Base-by-base conservation (phyloP, 257 asterid genomes). In the Henckelia pumila region DNA sequence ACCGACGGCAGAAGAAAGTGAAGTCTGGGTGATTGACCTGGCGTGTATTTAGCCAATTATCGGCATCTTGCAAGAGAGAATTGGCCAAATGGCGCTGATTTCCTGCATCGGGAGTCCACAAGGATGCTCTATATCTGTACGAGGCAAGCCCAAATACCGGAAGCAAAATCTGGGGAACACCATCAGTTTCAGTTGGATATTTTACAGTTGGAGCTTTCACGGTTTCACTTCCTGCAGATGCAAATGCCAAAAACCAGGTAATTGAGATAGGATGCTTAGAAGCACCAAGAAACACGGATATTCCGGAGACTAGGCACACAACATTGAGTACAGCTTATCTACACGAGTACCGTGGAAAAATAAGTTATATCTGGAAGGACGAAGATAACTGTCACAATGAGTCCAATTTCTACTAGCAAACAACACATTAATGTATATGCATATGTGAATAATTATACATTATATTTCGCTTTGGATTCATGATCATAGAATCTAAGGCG, bases 21-120 rank as follows among this genome's bases (percentile, higher is more conserved):
- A 86, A 94, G 82, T 94, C 99, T 13, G 97, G 99, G 73, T 91
- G 99, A 71, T 80, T 76, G 73, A 84, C 95, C 77, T 85, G 82
- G 25, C 68, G 86, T 72, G 35, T 67, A 19, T 76, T 75, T 6
- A 88, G 81, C 95, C 89, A 81, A 35, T 87, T 76, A 62, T 81
- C 91, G 8, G 99, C 99, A 65, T 79, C 82, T 78, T 87, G 96
- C 61, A 78, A 71, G 64, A 94, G 91, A 44, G 74, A 56, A 71
- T 73, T 80, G 61, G 86, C 75, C 78, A 86, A 57, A 55, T 82
- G 88, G 69, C 70, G 76, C 71, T 83, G 87, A 52, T 69, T 67
- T 26, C 85, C 96, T 0, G 71, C 79, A 28, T 68, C 73, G 19
- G 95, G 89, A 19, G 91, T 84, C 99, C 99, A 94, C 22, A 85